Conservation (phyloP, 352 stramenopile species). For the Pythium plurisporium region DNA sequence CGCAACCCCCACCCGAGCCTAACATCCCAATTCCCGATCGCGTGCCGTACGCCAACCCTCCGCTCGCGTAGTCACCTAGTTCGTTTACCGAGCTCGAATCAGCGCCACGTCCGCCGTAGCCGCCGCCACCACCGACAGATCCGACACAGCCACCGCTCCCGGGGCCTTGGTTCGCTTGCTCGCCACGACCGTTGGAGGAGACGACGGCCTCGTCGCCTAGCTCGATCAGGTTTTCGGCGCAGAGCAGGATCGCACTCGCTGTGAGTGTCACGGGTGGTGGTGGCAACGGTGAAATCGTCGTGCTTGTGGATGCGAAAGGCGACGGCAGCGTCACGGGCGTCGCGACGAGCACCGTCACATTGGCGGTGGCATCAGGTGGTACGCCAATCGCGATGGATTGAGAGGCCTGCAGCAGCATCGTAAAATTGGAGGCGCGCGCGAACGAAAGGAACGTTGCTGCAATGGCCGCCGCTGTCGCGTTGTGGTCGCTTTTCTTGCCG, state of each 20-base stretch:
- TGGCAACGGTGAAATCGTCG: neutral
- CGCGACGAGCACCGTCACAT: neutral
- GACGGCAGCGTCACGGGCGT: neutral
- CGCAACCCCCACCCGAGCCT: conserved; percentile 66
- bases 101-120: conserved; percentile 64
- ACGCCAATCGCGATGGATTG: conserved; percentile 52
- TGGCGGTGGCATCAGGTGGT: neutral
- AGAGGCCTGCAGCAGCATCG: conserved; percentile 43
- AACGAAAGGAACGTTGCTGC: neutral
- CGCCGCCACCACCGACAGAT: conserved; percentile 59
- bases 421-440: conserved; percentile 46
- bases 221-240: conserved; percentile 42
- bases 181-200: conserved; percentile 55
- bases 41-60: conserved; percentile 65
- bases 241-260: conserved; percentile 59
- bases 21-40: conserved; percentile 60
- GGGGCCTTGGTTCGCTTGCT: conserved; percentile 58
- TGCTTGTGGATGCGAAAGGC: no score
- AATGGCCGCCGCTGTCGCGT: neutral
- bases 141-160: conserved; percentile 50
- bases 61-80: conserved; percentile 51
- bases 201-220: conserved; percentile 40
- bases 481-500: neutral
- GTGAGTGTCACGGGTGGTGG: conserved; percentile 29
- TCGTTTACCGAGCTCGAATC: conserved; percentile 58